Base-by-base conservation (phyloP, 331 rosid species). In the Spiraea crenata region DNA sequence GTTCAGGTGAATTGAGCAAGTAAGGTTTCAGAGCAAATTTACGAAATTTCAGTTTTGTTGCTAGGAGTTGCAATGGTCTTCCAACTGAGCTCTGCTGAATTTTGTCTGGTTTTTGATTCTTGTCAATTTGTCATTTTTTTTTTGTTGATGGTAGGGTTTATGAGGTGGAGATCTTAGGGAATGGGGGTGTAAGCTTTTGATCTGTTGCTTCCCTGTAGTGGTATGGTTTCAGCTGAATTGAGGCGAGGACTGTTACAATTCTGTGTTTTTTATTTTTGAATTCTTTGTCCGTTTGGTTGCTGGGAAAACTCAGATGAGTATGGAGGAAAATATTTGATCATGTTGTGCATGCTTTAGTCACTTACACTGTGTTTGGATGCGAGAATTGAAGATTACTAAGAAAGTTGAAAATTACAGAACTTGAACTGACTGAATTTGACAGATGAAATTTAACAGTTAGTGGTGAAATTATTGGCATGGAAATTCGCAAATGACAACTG, bases 111-210 rank as follows among this genome's bases (percentile, higher is more conserved):
- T 51, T 69, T 65, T 76, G 49, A 71, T 58, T 73, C 63, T 37
- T 8, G 57, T 50, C 31, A 25, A 25, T 25, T 25, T 25, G 31
- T 25, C 31, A 25, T 44, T 35, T 44, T 41, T 55, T 31, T 12
- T 42, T 41, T 44, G 71, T 7, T 57, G 13, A 57, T 34, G 73
- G 69, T 71, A 50, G 72, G 48, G 69, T 77, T 25, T 40, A 57
- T 65, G 63, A 19, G 61, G 55, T 44, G 74, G 65, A 79, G 85
- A 83, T 83, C 88, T 76, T 38, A n/a, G 46, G 5, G 52, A 35
- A 68, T 42, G 79, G 78, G 67, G 79, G 68, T 34, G 31, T 69
- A 66, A 82, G 80, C 51, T 79, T 25, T 82, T 87, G 92, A 91
- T 91, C 89, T 79, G 82, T 59, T 75, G 82, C 57, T 76, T 65